phyloP scores from a whole-genome alignment of 768 basidiomycete species.

The Xerocomellus dryophilus region DNA sequence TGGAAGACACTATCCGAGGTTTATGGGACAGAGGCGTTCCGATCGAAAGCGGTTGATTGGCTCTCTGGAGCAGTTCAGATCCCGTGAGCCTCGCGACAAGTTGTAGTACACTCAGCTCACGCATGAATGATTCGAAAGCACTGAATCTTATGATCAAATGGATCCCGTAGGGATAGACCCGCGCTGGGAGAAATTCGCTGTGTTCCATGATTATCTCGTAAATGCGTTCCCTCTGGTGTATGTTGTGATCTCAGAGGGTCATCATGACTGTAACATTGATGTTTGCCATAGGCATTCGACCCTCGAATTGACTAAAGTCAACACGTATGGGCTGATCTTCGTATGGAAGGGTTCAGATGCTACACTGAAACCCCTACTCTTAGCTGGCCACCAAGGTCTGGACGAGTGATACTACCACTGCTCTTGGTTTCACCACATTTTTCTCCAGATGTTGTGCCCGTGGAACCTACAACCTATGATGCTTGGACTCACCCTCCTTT shows the following conservation, averaged over 20 bases:
- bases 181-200: slow-evolving; percentile 52
- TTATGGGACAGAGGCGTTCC: slow-evolving; percentile 37
- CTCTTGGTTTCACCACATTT: neutral
- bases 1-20: slow-evolving; percentile 32
- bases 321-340: slow-evolving; percentile 59
- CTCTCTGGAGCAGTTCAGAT: slow-evolving; percentile 39
- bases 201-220: slow-evolving; percentile 54
- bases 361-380: slow-evolving; percentile 53
- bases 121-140: slow-evolving; percentile 32
- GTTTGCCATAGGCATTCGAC: slow-evolving; percentile 40
- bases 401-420: neutral
- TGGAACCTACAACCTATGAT: slow-evolving; percentile 50
- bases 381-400: slow-evolving; percentile 54
- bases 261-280: neutral
- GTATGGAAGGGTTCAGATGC: slow-evolving; percentile 53
- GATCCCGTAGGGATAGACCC: slow-evolving; percentile 45
- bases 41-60: slow-evolving; percentile 34
- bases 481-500: slow-evolving; percentile 63
- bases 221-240: slow-evolving; percentile 62
- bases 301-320: slow-evolving; percentile 54
- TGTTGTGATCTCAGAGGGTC: slow-evolving; percentile 9
- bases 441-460: slow-evolving; percentile 63
- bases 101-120: slow-evolving; percentile 2
- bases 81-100: slow-evolving; percentile 35
- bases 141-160: slow-evolving; percentile 52